Evolutionary conservation across 1,284 basidiomycete genomes (phyloP), one percentile per base, ranked within the genome.

Genomic region (Earliella scabrosa): DNA sequence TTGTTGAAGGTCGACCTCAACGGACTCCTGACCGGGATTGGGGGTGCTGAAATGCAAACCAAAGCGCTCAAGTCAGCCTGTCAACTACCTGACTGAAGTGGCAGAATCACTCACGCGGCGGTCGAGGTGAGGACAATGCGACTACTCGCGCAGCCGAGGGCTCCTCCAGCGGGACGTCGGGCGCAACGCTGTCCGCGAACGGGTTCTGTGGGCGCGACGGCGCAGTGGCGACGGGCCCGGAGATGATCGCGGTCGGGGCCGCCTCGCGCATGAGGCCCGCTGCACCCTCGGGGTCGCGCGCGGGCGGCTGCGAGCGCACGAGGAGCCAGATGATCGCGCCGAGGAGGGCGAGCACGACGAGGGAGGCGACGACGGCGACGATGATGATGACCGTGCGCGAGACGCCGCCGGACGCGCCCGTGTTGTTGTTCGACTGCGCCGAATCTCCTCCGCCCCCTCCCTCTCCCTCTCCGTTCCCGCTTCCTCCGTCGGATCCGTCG

Each of bases 381-480:
- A 61, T 60, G 46, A 66, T 68, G 46, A 71, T 67, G 13, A 68
- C 50, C n/a, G 65, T 49, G n/a, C 61, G 62, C 18, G 68, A 60
- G 10, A 67, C 55, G 2, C 57, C 63, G 49, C 27, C 18, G 38
- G 18, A 50, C 4, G 59, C 11, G 14, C 21, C 13, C 14, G 14
- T 38, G 34, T 35, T 35, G 41, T 46, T n/a, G 43, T 31, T 29
- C 7, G 52, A 50, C 2, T 40, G 21, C 31, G 52, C 18, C 8
- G 60, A 40, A 4, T n/a, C n/a, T n/a, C n/a, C n/a, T n/a, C n/a
- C n/a, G n/a, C n/a, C n/a, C n/a, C n/a, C n/a, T n/a, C n/a, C n/a
- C n/a, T n/a, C n/a, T n/a, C n/a, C n/a, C n/a, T n/a, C n/a, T n/a
- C n/a, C n/a, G n/a, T n/a, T n/a, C n/a, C n/a, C n/a, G n/a, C n/a